Conservation (phyloP, 202 grass and related monocot species). For the Musa balbisiana region DNA sequence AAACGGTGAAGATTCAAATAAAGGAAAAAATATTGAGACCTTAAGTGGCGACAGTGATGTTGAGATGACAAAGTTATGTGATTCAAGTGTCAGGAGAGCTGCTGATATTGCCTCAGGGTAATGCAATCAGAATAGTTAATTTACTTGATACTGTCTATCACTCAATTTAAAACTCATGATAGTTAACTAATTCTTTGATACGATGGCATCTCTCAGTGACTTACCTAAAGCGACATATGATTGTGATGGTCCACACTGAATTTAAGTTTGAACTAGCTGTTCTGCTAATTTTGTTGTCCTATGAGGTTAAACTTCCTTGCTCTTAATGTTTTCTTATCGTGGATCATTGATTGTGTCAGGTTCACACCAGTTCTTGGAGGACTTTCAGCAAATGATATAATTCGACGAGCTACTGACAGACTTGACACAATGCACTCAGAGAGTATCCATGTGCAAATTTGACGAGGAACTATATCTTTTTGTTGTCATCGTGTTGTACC, state of each 20-base stretch:
- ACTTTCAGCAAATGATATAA: conserved; percentile 76
- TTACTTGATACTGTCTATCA: background rate
- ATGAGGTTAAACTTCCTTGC: background rate
- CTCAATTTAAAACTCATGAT: background rate
- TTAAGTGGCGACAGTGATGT: conserved; percentile 49
- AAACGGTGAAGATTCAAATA: conserved; percentile 62
- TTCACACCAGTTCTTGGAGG: conserved; percentile 59
- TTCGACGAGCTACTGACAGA: conserved; percentile 77
- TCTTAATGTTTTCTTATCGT: background rate
- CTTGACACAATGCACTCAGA: conserved; percentile 94
- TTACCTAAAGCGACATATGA: background rate
- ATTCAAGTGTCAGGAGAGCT: conserved; percentile 92
- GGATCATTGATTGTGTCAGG: conserved; percentile 26
- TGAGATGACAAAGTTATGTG: conserved; percentile 84
- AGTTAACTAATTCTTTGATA: background rate
- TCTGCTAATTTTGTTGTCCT: background rate
- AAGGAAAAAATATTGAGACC: conserved; percentile 81
- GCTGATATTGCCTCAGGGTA: conserved; percentile 96
- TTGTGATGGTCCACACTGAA: background rate
- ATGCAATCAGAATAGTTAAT: background rate
- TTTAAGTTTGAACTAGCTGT: too few species aligned
- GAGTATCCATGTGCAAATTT: conserved; percentile 73
- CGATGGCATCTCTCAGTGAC: background rate
- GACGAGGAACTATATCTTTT: background rate
- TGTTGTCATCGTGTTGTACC: background rate